phyloP scores from a whole-genome alignment of 768 basidiomycete species.

The Pleurotus giganteus region DNA sequence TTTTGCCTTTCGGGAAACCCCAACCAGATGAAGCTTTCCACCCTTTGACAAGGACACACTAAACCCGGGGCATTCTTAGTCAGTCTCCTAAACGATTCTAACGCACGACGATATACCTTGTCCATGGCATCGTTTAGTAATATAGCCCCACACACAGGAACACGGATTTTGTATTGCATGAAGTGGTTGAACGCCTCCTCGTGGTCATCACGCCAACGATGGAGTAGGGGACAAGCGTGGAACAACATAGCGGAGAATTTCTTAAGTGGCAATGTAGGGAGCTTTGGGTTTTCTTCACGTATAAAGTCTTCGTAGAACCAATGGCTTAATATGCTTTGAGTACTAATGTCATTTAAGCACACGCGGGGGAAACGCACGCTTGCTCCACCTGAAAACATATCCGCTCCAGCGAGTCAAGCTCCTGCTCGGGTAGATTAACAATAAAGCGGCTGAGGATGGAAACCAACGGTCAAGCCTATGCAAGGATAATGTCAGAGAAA shows the following conservation, averaged over 20 bases:
- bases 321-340: conserved; percentile 46
- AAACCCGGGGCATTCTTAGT: conserved; percentile 10
- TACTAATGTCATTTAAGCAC: conserved; percentile 12
- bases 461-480: conserved; percentile 14
- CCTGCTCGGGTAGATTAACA: conserved; percentile 91
- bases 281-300: conserved; percentile 82
- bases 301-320: conserved; percentile 99
- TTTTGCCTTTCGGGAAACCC: conserved; percentile 99
- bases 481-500: conserved; percentile 11
- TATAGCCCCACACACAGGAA: conserved; percentile 97
- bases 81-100: conserved; percentile 8
- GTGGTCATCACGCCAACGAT: conserved; percentile 81
- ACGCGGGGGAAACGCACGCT: conserved; percentile 62
- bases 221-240: conserved; percentile 76
- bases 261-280: conserved; percentile 87
- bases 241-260: conserved; percentile 93
- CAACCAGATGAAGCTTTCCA: conserved; percentile 97
- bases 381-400: conserved; percentile 99
- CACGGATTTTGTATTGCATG: conserved; percentile 94
- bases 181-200: conserved; percentile 86
- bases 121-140: conserved; percentile 91
- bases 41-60: conserved; percentile 98
- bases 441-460: conserved; percentile 76
- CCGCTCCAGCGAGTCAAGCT: conserved; percentile 86
- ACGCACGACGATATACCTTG: conserved; percentile 62